Conservation (phyloP, 2,329 filamentous ascomycete species). For the Phialemoniopsis sp. region DNA sequence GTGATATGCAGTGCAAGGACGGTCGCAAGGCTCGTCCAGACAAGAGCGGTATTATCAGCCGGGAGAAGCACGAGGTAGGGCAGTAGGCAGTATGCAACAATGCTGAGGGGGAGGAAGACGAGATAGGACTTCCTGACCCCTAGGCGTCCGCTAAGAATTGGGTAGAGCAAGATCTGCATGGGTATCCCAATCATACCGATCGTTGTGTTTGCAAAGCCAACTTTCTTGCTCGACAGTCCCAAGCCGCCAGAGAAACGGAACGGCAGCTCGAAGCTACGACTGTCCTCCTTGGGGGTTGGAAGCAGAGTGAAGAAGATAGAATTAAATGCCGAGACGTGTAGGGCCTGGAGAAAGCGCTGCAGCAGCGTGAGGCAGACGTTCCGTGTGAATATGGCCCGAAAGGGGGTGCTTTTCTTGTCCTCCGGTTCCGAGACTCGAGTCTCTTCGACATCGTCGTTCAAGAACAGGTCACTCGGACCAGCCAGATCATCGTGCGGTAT, state of each 20-base stretch:
- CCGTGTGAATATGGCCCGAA: slow-evolving; percentile 10
- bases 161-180: slow-evolving; percentile 15
- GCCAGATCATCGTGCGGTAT: too few relatives aligned
- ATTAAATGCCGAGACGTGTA: slow-evolving; percentile 15
- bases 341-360: slow-evolving; percentile 5
- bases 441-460: too few relatives aligned
- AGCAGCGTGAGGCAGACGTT: slow-evolving; percentile 11
- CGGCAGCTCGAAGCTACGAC: slow-evolving; percentile 4
- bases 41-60: slow-evolving; percentile 2
- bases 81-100: slow-evolving; percentile 12
- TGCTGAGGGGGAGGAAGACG: slow-evolving; percentile 14
- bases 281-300: slow-evolving; percentile 8
- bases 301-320: slow-evolving; percentile 15
- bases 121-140: slow-evolving; percentile 13
- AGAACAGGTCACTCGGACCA: too few relatives aligned
- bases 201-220: slow-evolving; percentile 16
- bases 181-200: slow-evolving; percentile 16
- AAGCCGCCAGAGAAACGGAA: slow-evolving; percentile 16
- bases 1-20: slow-evolving; percentile 14
- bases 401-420: background rate
- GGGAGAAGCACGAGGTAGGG: slow-evolving; percentile 15
- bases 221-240: slow-evolving; percentile 14
- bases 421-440: too few relatives aligned
- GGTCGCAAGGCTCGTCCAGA: slow-evolving; percentile 12
- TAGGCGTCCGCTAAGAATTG: slow-evolving; percentile 8